Base-by-base conservation (phyloP, 306 rosid genomes). In the Vigna radiata region DNA sequence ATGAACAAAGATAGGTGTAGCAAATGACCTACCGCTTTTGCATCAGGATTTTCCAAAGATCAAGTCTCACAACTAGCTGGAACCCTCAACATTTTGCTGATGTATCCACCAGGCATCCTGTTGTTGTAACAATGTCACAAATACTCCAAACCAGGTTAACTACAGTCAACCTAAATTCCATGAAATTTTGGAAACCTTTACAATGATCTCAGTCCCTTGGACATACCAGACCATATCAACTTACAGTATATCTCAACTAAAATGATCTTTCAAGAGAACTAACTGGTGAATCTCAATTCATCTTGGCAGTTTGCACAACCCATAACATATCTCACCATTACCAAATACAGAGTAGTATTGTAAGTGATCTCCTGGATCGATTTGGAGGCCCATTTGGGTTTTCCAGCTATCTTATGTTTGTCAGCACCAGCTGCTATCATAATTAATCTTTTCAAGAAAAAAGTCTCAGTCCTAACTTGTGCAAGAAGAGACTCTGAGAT, bases 21-120 rank as follows among this genome's bases (percentile, higher is more conserved):
- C 61, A 16, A 70, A 49, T 49, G 74, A 69, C 53, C 60, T 68
- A 27, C 27, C 59, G n/a, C 60, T 54, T n/a, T 50, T 61, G 18
- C 48, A 50, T 49, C 29, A 4, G 17, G 60, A 69, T 31, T 50
- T 9, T 5, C 47, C 47, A 50, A 70, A 5, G 62, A 31, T 70
- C 12, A 13, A 5, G 39, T 44, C 41, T 25, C 39, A 19, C 52
- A 59, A 25, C 66, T 6, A 13, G 43, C 4, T 60, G 15, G 41
- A 19, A 61, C 41, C n/a, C 46, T 29, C 9, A 64, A 64, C 55
- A 59, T 59, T 21, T 59, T 59, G 44, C 36, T 6, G 29, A 60
- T 46, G 47, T 17, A 46, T 25, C 12, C 46, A 31, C 46, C 68
- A 61, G 68, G 43, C 23, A 33, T 31, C 46, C n/a, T 31, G 23